Base-by-base conservation (phyloP, 1,284 basidiomycete genomes). In the Malassezia globosa region DNA sequence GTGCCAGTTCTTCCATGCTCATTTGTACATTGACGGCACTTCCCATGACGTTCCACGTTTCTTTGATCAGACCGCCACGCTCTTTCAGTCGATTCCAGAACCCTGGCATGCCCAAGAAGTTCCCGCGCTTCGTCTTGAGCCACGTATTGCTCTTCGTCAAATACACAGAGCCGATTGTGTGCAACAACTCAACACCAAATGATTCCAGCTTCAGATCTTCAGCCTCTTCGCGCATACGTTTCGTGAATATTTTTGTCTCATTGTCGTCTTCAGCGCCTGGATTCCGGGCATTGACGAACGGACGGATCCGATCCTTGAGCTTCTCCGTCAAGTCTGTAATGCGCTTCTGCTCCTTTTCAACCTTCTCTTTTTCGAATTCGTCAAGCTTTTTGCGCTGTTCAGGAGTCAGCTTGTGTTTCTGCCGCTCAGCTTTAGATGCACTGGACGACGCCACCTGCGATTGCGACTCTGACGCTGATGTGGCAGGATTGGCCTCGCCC, bases 201-300 rank as follows among this genome's bases (percentile, higher is more conserved):
- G 87, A 92, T 76, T 99, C 94, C 51, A 96, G 75, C 77, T 96
- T 97, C 65, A 99, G 73, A 75, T 99, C 94, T 58, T 95, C 88
- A 1, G 87, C 88, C 73, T 99, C 94, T 37, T 80, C 77, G 66
- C 75, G 78, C 73, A 95, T 86, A 72, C 78, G 81, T 45, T 78
- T 77, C 72, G 85, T 82, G 67, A 90, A 72, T 44, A 69, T 46
- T 42, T 63, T 61, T 13, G 66, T 72, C 54, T 96, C 92, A 0
- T 81, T 75, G 68, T 96, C 92, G 50, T 84, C 82, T 57, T 80
- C 79, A 18, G 81, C 85, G 7, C 89, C 90, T 1, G 92, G 90
- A 46, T 81, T 77, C 68, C 84, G 82, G 35, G 90, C 88, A 14
- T 69, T 60, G 26, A 69, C 66, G 47, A 69, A 71, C 13, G 65